phyloP scores from a whole-genome alignment of 345 rosid genomes.

The Limnanthes douglasii region DNA sequence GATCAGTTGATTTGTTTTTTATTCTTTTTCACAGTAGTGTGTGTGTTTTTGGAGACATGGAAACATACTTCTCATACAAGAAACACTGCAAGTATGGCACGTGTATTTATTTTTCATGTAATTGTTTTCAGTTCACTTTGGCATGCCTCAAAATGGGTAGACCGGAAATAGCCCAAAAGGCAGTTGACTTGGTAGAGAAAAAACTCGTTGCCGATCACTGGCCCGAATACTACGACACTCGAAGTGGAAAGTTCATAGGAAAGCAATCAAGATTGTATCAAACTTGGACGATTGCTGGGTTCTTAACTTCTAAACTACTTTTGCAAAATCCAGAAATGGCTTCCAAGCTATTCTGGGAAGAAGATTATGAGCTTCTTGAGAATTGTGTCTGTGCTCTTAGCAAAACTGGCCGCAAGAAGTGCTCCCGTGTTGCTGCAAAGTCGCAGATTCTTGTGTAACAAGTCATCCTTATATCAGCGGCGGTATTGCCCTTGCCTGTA shows the following conservation, averaged over 20 bases:
- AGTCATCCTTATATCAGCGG: no score
- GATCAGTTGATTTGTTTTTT: no score
- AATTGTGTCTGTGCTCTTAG: constrained; percentile 73
- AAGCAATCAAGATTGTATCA: constrained; percentile 80
- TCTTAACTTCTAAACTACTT: constrained; percentile 67
- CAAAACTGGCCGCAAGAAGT: constrained; percentile 70
- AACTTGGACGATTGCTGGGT: constrained; percentile 93
- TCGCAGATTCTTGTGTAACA: constrained; percentile 75
- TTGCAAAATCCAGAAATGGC: constrained; percentile 78
- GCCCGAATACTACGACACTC: constrained; percentile 94
- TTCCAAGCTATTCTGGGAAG: constrained; percentile 71
- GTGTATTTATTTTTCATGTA: constrained; percentile 1
- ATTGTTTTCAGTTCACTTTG: constrained; percentile 60
- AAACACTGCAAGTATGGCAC: neutral
- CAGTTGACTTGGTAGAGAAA: constrained; percentile 68
- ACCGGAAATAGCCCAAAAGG: constrained; percentile 65
- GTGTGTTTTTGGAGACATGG: no score
- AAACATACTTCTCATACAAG: neutral
- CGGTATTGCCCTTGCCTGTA: no score
- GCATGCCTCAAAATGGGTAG: constrained; percentile 95
- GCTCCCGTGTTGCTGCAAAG: constrained; percentile 83
- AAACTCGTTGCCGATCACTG: constrained; percentile 57
- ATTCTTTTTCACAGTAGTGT: no score
- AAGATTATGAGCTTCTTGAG: constrained; percentile 87
- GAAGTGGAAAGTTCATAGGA: constrained; percentile 77